Evolutionary conservation across 1,284 basidiomycete genomes (phyloP).

Genomic region (Fistulinella cinereoalba): DNA sequence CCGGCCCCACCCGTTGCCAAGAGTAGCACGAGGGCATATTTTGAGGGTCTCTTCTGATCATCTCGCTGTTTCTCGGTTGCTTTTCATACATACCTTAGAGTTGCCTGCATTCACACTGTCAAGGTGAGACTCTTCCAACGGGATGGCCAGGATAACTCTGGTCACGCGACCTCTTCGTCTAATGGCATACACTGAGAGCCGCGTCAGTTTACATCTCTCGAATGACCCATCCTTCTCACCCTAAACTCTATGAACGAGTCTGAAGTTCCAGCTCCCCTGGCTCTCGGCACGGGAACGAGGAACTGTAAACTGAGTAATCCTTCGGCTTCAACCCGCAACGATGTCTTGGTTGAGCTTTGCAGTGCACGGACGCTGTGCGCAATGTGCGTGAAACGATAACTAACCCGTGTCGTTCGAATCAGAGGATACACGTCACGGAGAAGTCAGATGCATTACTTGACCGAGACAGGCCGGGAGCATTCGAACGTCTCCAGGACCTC

Average conservation of each 20-base stretch:
- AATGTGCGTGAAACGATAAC: constrained; percentile 80
- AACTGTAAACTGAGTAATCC: constrained; percentile 85
- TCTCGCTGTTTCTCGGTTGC: neutral
- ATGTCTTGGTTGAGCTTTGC: constrained; percentile 80
- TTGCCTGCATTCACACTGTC: constrained; percentile 1
- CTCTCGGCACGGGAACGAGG: constrained; percentile 68
- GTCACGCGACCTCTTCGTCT: constrained; percentile 29
- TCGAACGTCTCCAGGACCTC: constrained; percentile 89
- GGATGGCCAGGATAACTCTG: too few species aligned
- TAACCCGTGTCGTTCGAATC: constrained; percentile 36
- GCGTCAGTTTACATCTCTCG: constrained; percentile 11
- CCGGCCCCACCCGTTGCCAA: constrained; percentile 9
- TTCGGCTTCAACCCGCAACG: constrained; percentile 75
- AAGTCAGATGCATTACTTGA: constrained; percentile 51
- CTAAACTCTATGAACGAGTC: constrained; percentile 82
- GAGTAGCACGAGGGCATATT: constrained; percentile 32
- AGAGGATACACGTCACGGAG: neutral
- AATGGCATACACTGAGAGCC: constrained; percentile 30
- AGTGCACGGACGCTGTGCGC: constrained; percentile 68
- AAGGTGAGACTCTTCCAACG: neutral
- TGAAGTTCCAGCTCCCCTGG: constrained; percentile 41
- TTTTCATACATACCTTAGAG: constrained; percentile 20
- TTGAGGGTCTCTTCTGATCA: constrained; percentile 45
- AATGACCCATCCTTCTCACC: constrained; percentile 44
- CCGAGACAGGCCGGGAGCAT: constrained; percentile 64